These are phyloP conservation scores for Cryptosporidium ubiquitum DNA, from an alignment of 169 alveolate species.

Conservation along the genomic window DNA sequence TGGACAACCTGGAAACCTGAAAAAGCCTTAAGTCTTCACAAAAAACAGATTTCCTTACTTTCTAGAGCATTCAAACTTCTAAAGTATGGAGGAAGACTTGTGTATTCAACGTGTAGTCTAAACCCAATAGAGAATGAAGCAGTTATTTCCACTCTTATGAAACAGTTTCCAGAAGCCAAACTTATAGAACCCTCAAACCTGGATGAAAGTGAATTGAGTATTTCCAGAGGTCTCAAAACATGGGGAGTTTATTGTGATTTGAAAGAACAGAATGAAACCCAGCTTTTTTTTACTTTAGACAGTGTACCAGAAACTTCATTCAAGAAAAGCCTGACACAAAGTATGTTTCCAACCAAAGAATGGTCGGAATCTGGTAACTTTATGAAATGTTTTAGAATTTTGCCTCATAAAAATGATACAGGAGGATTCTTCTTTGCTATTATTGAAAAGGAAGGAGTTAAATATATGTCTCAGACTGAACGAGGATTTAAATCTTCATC, in stretches of 20 bases:
- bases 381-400: conserved; percentile 88
- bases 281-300: conserved; percentile 76
- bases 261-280: conserved; percentile 45
- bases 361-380: conserved; percentile 78
- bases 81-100: conserved; percentile 86
- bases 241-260: conserved; percentile 82
- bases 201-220: conserved; percentile 78
- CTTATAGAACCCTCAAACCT: conserved; percentile 86
- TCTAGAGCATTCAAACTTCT: conserved; percentile 88
- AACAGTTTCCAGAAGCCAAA: conserved; percentile 81
- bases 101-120: conserved; percentile 96
- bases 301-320: conserved; percentile 79
- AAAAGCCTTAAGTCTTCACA: conserved; percentile 92
- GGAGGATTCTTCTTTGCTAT: conserved; percentile 94
- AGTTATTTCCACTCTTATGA: conserved; percentile 84
- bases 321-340: conserved; percentile 77
- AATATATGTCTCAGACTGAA: background rate
- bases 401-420: conserved; percentile 95
- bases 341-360: conserved; percentile 76
- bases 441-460: conserved; percentile 73
- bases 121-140: conserved; percentile 98
- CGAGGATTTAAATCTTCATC: background rate
- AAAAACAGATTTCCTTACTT: conserved; percentile 88
- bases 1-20: conserved; percentile 94
- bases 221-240: conserved; percentile 79